Base-by-base conservation (phyloP, 2,329 filamentous ascomycete species). In the Alternaria conjuncta region DNA sequence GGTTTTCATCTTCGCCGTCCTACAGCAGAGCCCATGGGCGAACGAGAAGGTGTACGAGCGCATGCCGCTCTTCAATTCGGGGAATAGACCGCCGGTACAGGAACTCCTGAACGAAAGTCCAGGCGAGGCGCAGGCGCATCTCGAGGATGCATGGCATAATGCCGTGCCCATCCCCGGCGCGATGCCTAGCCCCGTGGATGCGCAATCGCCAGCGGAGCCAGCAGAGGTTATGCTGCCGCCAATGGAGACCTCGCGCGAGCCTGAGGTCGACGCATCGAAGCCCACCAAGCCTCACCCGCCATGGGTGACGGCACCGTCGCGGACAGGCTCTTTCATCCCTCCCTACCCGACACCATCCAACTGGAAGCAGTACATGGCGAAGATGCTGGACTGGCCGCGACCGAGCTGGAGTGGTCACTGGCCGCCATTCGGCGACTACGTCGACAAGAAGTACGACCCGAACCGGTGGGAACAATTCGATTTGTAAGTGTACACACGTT, bases 401-500 rank as follows among this genome's bases (percentile, higher is more conserved):
- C 79, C 78, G 25, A 75, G 59, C 50, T 78, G 75, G 69, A 63
- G 74, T 46, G 77, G 73, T 11, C 83, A 84, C 66, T 84, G 80
- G 80, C 83, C 82, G 32, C 79, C 81, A 3, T 84, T 82, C 66
- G 70, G 69, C n/a, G 78, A 80, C 32, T 84, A 83, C 55, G 66
- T 75, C 9, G 65, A 80, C 56, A 78, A 74, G 56, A 81, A 80
- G 26, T 84, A 84, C 63, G 82, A 84, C 68, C 83, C 83, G 3
- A 84, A 84, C 66, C 75, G 82, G 25, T 84, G 83, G 83, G 82
- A 84, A 70, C 75, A 78, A 18, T 84, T 84, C 66, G 70, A 77
- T 5, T 76, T 77, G 78, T 80, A 65, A 55, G 68, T 51, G 3
- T 41, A 21, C 41, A 51, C 8, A 30, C 10, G 46, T 36, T 2